Evolutionary conservation across 1,284 basidiomycete species (phyloP).

Genomic region (Entoloma clypeatum): DNA sequence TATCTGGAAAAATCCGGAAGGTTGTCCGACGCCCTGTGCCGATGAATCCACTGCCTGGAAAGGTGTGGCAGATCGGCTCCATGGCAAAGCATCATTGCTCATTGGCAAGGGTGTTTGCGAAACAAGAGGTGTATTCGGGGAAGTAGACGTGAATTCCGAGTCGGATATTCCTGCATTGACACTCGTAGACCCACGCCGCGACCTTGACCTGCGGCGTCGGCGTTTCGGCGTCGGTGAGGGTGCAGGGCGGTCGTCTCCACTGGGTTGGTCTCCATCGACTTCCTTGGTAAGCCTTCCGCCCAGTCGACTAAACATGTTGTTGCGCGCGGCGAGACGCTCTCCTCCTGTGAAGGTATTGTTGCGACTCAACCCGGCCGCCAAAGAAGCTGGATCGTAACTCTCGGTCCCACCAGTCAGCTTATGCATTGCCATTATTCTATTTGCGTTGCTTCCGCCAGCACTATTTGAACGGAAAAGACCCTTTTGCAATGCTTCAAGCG

Average conservation of each 20-base stretch:
- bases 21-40: conserved; percentile 27
- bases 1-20: conserved; percentile 22
- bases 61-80: conserved; percentile 38
- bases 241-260: conserved; percentile 57
- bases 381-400: conserved; percentile 54
- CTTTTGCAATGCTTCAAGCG: conserved; percentile 66
- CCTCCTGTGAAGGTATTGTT: conserved; percentile 80
- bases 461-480: conserved; percentile 78
- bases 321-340: conserved; percentile 65
- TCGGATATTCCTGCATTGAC: conserved; percentile 55
- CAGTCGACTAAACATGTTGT: conserved; percentile 58
- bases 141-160: conserved; percentile 55
- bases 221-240: conserved; percentile 49
- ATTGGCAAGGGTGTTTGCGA: conserved; percentile 49
- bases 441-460: conserved; percentile 48
- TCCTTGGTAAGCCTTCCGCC: conserved; percentile 61
- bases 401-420: conserved; percentile 68
- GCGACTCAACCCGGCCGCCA: conserved; percentile 50
- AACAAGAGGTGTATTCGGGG: conserved; percentile 58
- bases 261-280: conserved; percentile 57
- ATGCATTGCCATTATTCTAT: conserved; percentile 62
- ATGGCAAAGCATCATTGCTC: conserved; percentile 31
- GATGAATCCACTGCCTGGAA: conserved; percentile 34
- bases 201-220: conserved; percentile 57
- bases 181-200: conserved; percentile 51